Percentiles rank a stretch among this genome's conserved stretches.
Evolutionary conservation across 2,329 filamentous ascomycete species (phyloP).

Genomic region (Stachybotrys elegans): DNA sequence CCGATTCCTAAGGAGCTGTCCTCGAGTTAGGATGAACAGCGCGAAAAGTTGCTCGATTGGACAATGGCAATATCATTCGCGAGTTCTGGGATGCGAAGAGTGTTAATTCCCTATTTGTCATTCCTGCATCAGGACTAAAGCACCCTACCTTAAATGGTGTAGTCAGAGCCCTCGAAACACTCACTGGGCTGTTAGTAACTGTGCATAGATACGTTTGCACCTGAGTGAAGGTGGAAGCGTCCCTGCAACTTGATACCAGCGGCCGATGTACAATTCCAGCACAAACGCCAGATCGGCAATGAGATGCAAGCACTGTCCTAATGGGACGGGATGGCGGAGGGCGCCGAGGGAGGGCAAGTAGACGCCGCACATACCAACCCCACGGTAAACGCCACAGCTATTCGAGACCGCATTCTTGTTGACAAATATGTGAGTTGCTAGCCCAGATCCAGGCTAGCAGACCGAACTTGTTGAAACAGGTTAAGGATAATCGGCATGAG

Average conservation of each 20-base stretch:
- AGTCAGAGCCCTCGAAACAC: conserved; percentile 25
- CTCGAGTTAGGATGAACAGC: conserved; percentile 25
- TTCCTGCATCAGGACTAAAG: too few relatives aligned
- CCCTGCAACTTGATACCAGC: conserved; percentile 28
- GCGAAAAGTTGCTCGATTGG: conserved; percentile 26
- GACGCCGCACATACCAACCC: too few relatives aligned
- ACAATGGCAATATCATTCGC: conserved; percentile 25
- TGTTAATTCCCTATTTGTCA: too few relatives aligned
- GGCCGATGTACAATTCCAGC: conserved; percentile 23
- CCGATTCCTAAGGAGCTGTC: conserved; percentile 18
- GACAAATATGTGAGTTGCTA: too few relatives aligned
- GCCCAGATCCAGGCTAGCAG: too few relatives aligned
- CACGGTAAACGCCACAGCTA: too few relatives aligned
- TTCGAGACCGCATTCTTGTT: too few relatives aligned
- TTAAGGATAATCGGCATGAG: too few relatives aligned
- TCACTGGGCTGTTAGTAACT: conserved; percentile 22
- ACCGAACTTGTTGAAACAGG: too few relatives aligned
- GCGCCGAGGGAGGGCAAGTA: too few relatives aligned
- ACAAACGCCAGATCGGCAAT: conserved; percentile 20
- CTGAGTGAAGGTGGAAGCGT: conserved; percentile 21
- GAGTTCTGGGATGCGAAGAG: conserved; percentile 15
- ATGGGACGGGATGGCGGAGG: too few relatives aligned
- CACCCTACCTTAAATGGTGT: conserved; percentile 23
- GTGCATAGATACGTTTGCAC: conserved; percentile 26
- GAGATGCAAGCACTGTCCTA: conserved; percentile 26